Base-by-base conservation (phyloP, 345 rosid species). In the Eucalyptus erythrocorys region DNA sequence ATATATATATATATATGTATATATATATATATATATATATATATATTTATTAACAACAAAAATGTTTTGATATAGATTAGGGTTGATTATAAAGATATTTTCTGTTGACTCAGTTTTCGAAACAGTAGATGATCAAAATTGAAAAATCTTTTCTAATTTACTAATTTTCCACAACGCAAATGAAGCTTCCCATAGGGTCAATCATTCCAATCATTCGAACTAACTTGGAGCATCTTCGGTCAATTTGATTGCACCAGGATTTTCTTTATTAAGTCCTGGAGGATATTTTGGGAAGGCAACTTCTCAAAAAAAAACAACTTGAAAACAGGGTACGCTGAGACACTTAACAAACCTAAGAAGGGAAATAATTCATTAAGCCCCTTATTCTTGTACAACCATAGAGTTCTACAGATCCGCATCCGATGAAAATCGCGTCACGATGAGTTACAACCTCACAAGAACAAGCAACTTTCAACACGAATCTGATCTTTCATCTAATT, bases 51-150 rank as follows among this genome's bases (percentile, higher is more conserved):
- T 30, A 27, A 11, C 32, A 30, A 61, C 17, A 61, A 61, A 30
- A 61, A 30, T 61, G 32, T 61, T 27, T 26, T 27, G 16, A 11
- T 12, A 59, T 0, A 3, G 15, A 27, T 27, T 27, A 5, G 27
- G 15, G 8, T 3, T 24, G 8, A 5, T 59, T 59, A 59, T 59
- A 6, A 59, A 59, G 6, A 61, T 61, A 12, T 1, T 61, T 27
- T 61, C 32, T 27, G 2, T 27, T 27, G 13, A 61, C 68, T 61
- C 4, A 50, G 0, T 1, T 27, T 59, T 12, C 1, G 7, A 13
- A 27, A 3, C 32, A 13, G 14, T 13, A 30, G 14, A 13, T 6
- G 14, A 61, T 30, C 34, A 26, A 59, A 59, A 59, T 59, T 59
- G 66, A 61, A 64, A 64, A n/a, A 64, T 13, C 4, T 13, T 13